These are phyloP conservation scores for Haberlea rhodopensis DNA, from an alignment of 257 asterid species.

Conservation along the genomic window DNA sequence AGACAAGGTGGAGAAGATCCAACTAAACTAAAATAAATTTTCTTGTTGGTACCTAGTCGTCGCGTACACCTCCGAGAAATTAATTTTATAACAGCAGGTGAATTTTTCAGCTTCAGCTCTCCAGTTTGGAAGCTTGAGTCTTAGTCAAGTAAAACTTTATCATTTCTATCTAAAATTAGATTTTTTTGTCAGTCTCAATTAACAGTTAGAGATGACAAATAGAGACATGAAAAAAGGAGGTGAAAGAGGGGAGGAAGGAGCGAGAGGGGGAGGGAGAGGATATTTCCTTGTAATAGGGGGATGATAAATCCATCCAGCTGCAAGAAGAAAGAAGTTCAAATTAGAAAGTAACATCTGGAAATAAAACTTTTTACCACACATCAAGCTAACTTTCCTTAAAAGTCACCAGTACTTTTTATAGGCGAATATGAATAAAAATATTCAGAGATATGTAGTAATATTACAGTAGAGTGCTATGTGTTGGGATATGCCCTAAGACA, in stretches of 20 bases:
- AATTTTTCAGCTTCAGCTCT: slow-evolving; percentile 58
- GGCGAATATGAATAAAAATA: slow-evolving; percentile 14
- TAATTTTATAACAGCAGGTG: slow-evolving; percentile 60
- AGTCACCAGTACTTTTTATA: slow-evolving; percentile 4
- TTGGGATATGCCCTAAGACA: too few species aligned
- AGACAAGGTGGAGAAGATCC: slow-evolving; percentile 16
- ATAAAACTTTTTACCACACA: slow-evolving; percentile 4
- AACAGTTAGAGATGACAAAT: slow-evolving; percentile 14
- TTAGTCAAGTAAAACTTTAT: slow-evolving; percentile 53
- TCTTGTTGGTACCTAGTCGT: slow-evolving; percentile 68
- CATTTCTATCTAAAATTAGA: not conserved
- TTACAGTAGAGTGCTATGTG: too few species aligned
- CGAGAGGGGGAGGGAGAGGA: slow-evolving; percentile 44
- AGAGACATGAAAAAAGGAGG: not conserved
- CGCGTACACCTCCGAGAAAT: slow-evolving; percentile 92
- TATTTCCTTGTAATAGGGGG: slow-evolving; percentile 96
- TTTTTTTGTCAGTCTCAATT: slow-evolving; percentile 12
- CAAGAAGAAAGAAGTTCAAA: slow-evolving; percentile 34
- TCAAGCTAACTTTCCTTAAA: slow-evolving; percentile 12
- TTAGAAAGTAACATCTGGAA: slow-evolving; percentile 11
- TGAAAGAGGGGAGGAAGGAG: not conserved
- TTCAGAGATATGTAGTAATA: not conserved
- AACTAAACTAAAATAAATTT: slow-evolving; percentile 12
- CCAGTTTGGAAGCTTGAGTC: slow-evolving; percentile 83
- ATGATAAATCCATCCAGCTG: slow-evolving; percentile 92